These are phyloP conservation scores for Monilinia vaccinii-corymbosi DNA, from an alignment of 2,329 filamentous ascomycete genomes.

Conservation along the genomic window DNA sequence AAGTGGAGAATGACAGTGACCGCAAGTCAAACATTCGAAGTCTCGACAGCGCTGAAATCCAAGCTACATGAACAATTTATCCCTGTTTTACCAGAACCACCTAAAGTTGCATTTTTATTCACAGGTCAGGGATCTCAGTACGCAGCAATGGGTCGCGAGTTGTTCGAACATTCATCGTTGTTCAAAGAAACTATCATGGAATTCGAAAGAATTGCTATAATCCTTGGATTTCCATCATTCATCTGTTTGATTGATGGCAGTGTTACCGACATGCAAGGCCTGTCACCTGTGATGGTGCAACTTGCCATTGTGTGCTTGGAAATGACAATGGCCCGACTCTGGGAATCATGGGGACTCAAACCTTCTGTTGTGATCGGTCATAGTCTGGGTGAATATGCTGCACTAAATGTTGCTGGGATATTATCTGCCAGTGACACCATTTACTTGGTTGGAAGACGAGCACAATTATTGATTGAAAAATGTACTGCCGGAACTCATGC, in stretches of 20 bases:
- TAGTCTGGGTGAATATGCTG: constrained; percentile 43
- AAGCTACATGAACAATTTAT: constrained; percentile 10
- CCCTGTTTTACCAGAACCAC: constrained; percentile 14
- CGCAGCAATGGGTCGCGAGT: constrained; percentile 8
- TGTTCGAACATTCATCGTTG: constrained; percentile 4
- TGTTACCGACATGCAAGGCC: neutral
- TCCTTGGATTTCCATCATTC: constrained; percentile 9
- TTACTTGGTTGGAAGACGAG: constrained; percentile 59
- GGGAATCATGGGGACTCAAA: constrained; percentile 9
- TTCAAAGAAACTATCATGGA: constrained; percentile 8
- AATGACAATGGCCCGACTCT: constrained; percentile 8
- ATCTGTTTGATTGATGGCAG: constrained; percentile 4
- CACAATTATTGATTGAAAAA: constrained; percentile 51
- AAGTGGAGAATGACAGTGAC: constrained; percentile 44
- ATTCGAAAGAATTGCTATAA: constrained; percentile 9
- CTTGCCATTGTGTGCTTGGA: constrained; percentile 8
- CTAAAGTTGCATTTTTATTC: constrained; percentile 25
- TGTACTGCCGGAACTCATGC: constrained; percentile 60
- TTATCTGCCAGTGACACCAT: constrained; percentile 62
- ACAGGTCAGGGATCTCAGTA: constrained; percentile 13
- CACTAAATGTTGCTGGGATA: constrained; percentile 60
- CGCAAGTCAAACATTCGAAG: constrained; percentile 34
- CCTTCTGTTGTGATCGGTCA: constrained; percentile 40
- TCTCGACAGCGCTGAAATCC: neutral
- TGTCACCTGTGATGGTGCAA: constrained; percentile 8